These are phyloP conservation scores for Copromyces sp. DNA, from an alignment of 495 filamentous ascomycete species.

Conservation along the genomic window DNA sequence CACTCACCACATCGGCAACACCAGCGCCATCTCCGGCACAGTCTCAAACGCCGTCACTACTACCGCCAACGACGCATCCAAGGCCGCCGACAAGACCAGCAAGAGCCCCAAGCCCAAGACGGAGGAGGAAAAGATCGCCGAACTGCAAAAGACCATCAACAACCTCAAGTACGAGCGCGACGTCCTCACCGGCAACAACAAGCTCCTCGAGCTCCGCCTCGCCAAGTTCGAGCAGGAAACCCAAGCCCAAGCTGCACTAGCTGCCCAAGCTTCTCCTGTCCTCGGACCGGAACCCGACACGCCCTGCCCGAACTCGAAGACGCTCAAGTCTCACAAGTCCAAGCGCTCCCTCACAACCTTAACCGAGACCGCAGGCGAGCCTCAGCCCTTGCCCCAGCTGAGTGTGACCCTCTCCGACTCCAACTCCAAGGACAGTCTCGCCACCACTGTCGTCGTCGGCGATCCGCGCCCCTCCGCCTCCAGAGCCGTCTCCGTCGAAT, in stretches of 20 bases:
- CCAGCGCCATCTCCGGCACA: neutral
- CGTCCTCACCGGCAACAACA: neutral
- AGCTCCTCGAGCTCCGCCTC: neutral
- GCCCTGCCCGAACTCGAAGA: neutral
- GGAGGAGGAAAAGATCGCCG: neutral
- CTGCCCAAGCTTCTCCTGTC: neutral
- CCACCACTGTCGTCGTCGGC: neutral
- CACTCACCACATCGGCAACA: neutral
- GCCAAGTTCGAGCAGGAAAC: neutral
- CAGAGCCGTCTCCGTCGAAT: neutral
- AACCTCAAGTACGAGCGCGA: neutral
- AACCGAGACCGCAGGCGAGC: neutral
- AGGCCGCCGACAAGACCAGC: neutral
- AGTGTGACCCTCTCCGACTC: neutral
- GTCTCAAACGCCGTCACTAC: neutral
- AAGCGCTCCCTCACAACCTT: neutral
- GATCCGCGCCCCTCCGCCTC: neutral
- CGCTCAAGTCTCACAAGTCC: neutral
- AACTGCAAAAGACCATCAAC: neutral
- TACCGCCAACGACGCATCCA: neutral
- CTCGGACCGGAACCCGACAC: neutral
- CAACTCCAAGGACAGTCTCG: neutral
- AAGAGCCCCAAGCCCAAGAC: neutral
- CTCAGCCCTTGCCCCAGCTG: neutral
- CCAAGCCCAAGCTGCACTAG: neutral